phyloP scores from a whole-genome alignment of 257 asterid genomes.

The Galeopsis tetrahit region DNA sequence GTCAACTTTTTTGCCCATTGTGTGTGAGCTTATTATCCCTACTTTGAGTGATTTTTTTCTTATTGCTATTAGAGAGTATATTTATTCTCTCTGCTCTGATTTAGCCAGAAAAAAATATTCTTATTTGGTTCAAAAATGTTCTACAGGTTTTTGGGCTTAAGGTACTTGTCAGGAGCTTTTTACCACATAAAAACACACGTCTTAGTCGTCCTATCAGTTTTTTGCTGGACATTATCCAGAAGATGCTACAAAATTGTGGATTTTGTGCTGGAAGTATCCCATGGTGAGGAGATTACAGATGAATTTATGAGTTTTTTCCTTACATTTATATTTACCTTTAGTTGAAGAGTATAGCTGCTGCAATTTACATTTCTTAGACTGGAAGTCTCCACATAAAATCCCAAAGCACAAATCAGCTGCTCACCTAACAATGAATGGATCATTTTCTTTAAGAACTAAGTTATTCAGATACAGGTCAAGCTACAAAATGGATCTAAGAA shows the following conservation, averaged over 20 bases:
- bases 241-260: constrained; percentile 63
- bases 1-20: constrained; percentile 7
- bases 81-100: constrained; percentile 26
- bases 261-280: constrained; percentile 49
- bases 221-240: constrained; percentile 62
- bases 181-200: constrained; percentile 56
- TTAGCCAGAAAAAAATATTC: constrained; percentile 29
- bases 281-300: constrained; percentile 51
- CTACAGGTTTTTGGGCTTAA: constrained; percentile 87
- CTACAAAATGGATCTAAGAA: constrained; percentile 10
- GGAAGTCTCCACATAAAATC: constrained; percentile 1
- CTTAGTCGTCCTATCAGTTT: constrained; percentile 52
- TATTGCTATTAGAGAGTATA: constrained; percentile 13
- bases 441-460: constrained; percentile 1
- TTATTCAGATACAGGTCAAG: constrained; percentile 4
- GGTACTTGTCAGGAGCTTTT: constrained; percentile 73
- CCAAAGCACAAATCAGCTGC: constrained; percentile 13
- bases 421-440: background rate
- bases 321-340: constrained; percentile 28
- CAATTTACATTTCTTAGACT: constrained; percentile 15
- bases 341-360: constrained; percentile 11
- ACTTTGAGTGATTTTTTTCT: background rate
- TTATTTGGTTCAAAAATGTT: constrained; percentile 22
- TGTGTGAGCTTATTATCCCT: constrained; percentile 16
- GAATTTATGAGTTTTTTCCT: constrained; percentile 12